Conservation (phyloP, 768 basidiomycete species). For the Asterophora parasitica region DNA sequence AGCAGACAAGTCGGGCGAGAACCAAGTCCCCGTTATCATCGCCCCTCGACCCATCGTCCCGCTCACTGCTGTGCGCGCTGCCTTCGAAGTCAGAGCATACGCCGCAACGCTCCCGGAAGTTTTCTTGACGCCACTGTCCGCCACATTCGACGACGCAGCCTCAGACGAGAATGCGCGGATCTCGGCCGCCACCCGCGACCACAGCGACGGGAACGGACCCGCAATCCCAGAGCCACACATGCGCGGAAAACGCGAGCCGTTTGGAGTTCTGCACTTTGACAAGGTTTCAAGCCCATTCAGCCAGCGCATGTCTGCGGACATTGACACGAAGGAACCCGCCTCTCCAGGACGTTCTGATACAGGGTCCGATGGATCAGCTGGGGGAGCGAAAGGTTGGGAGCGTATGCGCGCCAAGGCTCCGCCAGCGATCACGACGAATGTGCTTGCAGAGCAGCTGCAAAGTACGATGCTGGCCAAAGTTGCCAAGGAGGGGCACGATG, state of each 20-base stretch:
- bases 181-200: background rate
- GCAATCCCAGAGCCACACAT: background rate
- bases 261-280: constrained; percentile 2
- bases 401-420: constrained; percentile 5
- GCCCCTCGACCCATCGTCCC: background rate
- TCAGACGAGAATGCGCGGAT: constrained; percentile 2
- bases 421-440: background rate
- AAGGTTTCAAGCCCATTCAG: background rate
- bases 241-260: background rate
- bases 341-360: background rate
- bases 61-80: background rate
- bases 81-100: constrained; percentile 5
- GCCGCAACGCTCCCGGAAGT: background rate
- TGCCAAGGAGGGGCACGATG: no score
- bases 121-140: constrained; percentile 1
- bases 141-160: background rate
- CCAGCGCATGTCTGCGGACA: background rate
- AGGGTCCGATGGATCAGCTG: background rate
- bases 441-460: background rate
- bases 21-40: background rate
- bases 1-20: background rate
- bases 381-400: constrained; percentile 2
- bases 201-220: background rate
- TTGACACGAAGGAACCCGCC: background rate
- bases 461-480: no score